Evolutionary conservation across 176 grass and related monocot species (phyloP).

Genomic region (Aegilops umbellulata): DNA sequence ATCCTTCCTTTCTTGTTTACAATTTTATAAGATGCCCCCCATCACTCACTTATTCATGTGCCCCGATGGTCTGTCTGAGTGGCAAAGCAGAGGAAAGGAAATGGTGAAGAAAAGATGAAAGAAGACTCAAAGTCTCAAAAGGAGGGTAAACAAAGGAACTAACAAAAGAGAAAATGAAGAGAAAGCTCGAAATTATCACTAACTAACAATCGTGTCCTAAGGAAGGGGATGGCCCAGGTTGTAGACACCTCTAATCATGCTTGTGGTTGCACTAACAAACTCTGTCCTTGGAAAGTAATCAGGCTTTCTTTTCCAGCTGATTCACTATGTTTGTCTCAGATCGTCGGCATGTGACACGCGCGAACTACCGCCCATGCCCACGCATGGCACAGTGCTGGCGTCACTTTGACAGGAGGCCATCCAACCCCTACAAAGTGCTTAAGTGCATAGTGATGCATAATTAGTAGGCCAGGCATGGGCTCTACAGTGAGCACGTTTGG

Average conservation of each 20-base stretch:
- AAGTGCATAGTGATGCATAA: background rate
- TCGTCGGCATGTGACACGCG: background rate
- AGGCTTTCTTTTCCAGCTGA: background rate
- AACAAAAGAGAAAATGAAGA: background rate
- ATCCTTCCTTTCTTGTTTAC: background rate
- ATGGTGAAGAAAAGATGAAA: background rate
- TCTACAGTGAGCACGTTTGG: background rate
- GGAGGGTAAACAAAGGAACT: background rate
- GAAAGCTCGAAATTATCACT: background rate
- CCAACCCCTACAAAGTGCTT: background rate
- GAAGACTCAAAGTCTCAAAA: slow-evolving; percentile 1
- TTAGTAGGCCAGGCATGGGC: background rate
- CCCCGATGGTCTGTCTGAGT: background rate
- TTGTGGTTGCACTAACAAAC: slow-evolving; percentile 20
- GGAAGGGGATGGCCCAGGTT: slow-evolving; percentile 15
- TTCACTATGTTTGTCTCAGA: background rate
- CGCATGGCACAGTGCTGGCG: background rate
- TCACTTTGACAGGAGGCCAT: background rate
- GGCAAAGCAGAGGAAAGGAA: background rate
- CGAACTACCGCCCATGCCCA: background rate
- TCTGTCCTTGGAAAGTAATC: background rate
- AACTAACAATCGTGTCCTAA: background rate
- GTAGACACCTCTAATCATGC: slow-evolving; percentile 30
- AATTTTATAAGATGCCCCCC: slow-evolving; percentile 27
- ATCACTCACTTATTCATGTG: slow-evolving; percentile 17